Conservation (phyloP, 1,284 basidiomycete species). For the Rhodotorula sp. region DNA sequence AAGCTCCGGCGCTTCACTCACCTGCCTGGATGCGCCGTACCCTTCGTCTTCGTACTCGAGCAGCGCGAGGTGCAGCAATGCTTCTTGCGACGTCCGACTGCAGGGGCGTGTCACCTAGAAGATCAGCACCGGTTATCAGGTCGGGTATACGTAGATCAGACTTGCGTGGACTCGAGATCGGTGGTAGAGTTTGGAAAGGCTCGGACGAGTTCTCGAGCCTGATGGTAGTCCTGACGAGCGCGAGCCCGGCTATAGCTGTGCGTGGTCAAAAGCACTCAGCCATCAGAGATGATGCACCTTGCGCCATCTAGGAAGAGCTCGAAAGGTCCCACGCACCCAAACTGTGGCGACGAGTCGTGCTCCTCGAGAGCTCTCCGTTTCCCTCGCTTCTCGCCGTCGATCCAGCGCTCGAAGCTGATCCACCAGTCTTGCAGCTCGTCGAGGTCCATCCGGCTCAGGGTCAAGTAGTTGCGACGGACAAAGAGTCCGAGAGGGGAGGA, state of each 20-base stretch:
- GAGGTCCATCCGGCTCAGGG: constrained; percentile 22
- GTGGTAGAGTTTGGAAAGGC: background rate
- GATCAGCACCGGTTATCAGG: no score
- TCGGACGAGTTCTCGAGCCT: constrained; percentile 4
- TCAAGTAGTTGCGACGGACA: constrained; percentile 28
- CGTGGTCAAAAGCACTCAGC: background rate
- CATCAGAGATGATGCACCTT: no score
- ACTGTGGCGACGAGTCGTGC: background rate
- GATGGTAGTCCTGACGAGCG: constrained; percentile 14
- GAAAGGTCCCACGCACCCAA: no score
- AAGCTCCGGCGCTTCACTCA: background rate
- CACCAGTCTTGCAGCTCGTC: constrained; percentile 21
- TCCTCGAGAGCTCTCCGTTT: background rate
- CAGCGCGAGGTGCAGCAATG: constrained; percentile 28
- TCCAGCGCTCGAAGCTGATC: constrained; percentile 7
- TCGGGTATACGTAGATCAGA: background rate
- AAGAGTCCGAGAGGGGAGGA: constrained; percentile 37
- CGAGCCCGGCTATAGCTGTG: constrained; percentile 10
- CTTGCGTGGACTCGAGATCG: background rate
- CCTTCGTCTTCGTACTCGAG: constrained; percentile 25
- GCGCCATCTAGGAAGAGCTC: no score
- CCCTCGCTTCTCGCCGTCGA: background rate
- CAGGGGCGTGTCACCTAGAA: rapidly evolving
- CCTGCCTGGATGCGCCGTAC: constrained; percentile 2
- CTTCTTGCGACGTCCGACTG: constrained; percentile 12